Conservation (phyloP, 345 rosid species). For the Populus euphratica region DNA sequence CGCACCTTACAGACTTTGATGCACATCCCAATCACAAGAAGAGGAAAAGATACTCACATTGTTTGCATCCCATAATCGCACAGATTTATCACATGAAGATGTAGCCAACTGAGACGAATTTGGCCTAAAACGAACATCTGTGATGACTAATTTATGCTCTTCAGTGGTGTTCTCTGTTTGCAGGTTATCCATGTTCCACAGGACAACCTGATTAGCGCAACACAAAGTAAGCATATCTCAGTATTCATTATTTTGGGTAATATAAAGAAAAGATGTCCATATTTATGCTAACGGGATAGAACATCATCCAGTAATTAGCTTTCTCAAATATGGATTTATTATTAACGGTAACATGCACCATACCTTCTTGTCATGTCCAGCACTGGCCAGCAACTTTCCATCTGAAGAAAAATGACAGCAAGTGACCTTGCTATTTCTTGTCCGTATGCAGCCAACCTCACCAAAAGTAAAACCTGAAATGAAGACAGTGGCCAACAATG, state of each 20-base stretch:
- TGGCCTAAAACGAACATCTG: constrained; percentile 70
- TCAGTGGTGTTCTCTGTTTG: constrained; percentile 48
- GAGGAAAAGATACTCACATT: constrained; percentile 34
- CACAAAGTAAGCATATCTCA: constrained; percentile 5
- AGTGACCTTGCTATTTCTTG: constrained; percentile 56
- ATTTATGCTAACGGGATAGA: background rate
- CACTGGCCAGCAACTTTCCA: constrained; percentile 67
- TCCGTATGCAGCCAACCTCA: constrained; percentile 59
- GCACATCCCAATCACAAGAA: background rate
- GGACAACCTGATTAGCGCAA: constrained; percentile 40
- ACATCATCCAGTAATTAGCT: background rate
- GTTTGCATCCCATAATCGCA: constrained; percentile 65
- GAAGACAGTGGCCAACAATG: constrained; percentile 3
- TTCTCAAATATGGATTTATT: background rate
- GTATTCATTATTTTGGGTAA: background rate
- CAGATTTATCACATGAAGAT: constrained; percentile 62
- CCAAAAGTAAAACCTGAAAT: constrained; percentile 52
- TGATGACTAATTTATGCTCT: constrained; percentile 53
- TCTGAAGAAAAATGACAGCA: constrained; percentile 84
- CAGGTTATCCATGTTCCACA: constrained; percentile 65
- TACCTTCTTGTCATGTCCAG: constrained; percentile 77
- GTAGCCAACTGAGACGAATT: constrained; percentile 69
- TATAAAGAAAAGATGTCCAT: background rate
- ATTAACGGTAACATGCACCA: background rate
- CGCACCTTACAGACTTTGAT: background rate